Percentiles rank a stretch among this genome's conserved stretches.
Evolutionary conservation across 2,329 filamentous ascomycete species (phyloP).

Genomic region (Cryphonectria carpinicola): DNA sequence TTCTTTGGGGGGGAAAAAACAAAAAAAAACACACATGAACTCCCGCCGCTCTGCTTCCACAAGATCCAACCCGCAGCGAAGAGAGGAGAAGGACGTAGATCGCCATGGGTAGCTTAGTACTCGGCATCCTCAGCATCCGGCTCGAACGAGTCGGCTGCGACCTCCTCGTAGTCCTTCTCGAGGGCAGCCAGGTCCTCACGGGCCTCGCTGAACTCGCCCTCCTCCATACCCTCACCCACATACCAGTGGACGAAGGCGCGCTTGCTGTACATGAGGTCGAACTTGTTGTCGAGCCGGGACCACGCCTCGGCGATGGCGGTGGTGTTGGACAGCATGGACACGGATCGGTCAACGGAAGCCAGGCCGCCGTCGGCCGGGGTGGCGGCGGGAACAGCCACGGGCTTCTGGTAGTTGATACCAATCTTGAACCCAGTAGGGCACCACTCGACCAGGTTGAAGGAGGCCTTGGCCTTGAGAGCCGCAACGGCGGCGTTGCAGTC

Average conservation of each 20-base stretch:
- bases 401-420: conserved; percentile 76
- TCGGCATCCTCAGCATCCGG: conserved; percentile 70
- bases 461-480: conserved; percentile 70
- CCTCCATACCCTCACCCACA: conserved; percentile 90
- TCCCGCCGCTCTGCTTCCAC: conserved; percentile 13
- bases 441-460: conserved; percentile 77
- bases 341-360: conserved; percentile 64
- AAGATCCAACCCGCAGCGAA: conserved; percentile 13
- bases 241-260: conserved; percentile 79
- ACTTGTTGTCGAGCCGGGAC: conserved; percentile 74
- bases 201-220: conserved; percentile 86
- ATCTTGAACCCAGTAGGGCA: conserved; percentile 78
- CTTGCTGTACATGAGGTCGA: conserved; percentile 80
- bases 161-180: conserved; percentile 87
- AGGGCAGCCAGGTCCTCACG: conserved; percentile 84
- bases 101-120: conserved; percentile 64
- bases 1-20: neutral
- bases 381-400: conserved; percentile 58
- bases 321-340: conserved; percentile 76
- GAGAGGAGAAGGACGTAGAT: neutral
- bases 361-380: conserved; percentile 61
- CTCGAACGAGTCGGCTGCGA: conserved; percentile 72
- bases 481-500: conserved; percentile 71
- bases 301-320: conserved; percentile 75
- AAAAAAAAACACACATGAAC: conserved; percentile 15